Percentiles rank a stretch among this genome's conserved stretches.
phyloP scores from a whole-genome alignment of 148 eudicot genomes.

The Rhododendron molle region DNA sequence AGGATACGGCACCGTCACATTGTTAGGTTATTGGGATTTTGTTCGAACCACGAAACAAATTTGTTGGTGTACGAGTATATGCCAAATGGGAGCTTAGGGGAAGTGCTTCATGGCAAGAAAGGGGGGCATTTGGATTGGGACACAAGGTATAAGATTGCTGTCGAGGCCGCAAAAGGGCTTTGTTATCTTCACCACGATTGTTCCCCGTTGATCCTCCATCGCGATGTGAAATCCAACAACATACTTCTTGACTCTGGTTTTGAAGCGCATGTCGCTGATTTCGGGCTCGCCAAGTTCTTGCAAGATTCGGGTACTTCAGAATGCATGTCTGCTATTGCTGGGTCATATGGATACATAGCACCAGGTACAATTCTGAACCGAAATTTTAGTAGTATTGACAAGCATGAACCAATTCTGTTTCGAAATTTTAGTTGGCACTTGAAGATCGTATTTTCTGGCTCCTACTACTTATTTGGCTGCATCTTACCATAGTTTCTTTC shows the following conservation, averaged over 20 bases:
- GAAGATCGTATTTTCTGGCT: background rate
- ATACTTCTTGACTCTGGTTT: constrained; percentile 71
- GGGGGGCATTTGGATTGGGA: constrained; percentile 94
- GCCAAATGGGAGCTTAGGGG: constrained; percentile 98
- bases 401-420: background rate
- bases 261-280: constrained; percentile 98
- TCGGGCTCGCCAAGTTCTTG: constrained; percentile 95
- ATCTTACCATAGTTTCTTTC: background rate
- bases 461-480: too few relatives aligned
- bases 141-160: constrained; percentile 82
- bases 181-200: constrained; percentile 96
- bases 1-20: constrained; percentile 86
- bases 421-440: background rate
- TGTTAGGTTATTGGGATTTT: constrained; percentile 80
- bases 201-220: constrained; percentile 81
- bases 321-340: constrained; percentile 79
- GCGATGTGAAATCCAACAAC: constrained; percentile 93
- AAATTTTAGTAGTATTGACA: background rate
- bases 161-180: constrained; percentile 87
- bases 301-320: constrained; percentile 89
- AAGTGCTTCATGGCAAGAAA: constrained; percentile 94
- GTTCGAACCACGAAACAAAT: constrained; percentile 92
- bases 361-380: background rate
- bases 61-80: constrained; percentile 86
- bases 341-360: background rate